Conservation (phyloP, 768 basidiomycete genomes). For the Collybiopsis confluens region DNA sequence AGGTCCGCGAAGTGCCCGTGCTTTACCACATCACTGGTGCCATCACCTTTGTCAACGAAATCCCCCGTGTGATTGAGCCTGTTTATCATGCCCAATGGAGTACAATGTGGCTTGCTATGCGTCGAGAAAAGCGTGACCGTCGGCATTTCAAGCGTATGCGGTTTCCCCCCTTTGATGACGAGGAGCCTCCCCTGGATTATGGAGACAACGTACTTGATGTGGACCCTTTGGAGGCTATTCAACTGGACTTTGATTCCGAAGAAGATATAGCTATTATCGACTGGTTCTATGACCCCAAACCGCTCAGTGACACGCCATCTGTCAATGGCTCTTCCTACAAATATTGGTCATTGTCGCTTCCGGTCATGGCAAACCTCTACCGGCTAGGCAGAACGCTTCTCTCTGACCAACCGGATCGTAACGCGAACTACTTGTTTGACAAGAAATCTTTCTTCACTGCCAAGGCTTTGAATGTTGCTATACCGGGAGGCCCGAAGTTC, state of each 20-base stretch:
- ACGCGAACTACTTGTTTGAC: slow-evolving; percentile 92
- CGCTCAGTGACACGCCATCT: slow-evolving; percentile 81
- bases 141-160: slow-evolving; percentile 99
- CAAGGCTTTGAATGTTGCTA: slow-evolving; percentile 94
- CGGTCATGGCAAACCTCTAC: slow-evolving; percentile 95
- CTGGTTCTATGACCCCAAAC: slow-evolving; percentile 99
- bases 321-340: slow-evolving; percentile 94
- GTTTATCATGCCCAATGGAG: slow-evolving; percentile 99
- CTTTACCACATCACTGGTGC: slow-evolving; percentile 99
- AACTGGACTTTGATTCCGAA: slow-evolving; percentile 88
- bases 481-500: slow-evolving; percentile 97
- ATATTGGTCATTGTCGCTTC: slow-evolving; percentile 90
- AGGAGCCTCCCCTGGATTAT: slow-evolving; percentile 98
- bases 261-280: slow-evolving; percentile 91
- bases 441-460: slow-evolving; percentile 98
- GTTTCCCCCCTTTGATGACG: slow-evolving; percentile 98
- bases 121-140: slow-evolving; percentile 96
- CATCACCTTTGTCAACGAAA: slow-evolving; percentile 98
- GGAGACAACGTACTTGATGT: slow-evolving; percentile 99
- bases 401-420: slow-evolving; percentile 88
- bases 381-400: slow-evolving; percentile 91
- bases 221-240: slow-evolving; percentile 96
- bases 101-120: slow-evolving; percentile 99
- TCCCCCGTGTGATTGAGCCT: slow-evolving; percentile 94
- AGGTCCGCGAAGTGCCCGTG: slow-evolving; percentile 98